Base-by-base conservation (phyloP, 305 asterid species). In the Andrographis paniculata region DNA sequence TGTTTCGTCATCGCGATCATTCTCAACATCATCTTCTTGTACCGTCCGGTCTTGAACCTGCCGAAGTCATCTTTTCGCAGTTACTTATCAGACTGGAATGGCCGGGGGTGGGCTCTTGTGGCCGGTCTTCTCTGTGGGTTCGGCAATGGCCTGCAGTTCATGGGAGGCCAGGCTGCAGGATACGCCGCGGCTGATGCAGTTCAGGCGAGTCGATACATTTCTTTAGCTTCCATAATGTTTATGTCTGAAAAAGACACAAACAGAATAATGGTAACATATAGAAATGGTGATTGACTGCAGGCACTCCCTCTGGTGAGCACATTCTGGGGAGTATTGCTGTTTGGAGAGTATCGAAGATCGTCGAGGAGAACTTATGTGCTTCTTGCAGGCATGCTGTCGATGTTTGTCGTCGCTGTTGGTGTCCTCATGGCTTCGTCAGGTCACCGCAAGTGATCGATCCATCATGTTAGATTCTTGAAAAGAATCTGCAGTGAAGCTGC, bases 131-230 rank as follows among this genome's bases (percentile, higher is more conserved):
- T 80, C 47, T 80, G 91, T 33, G 85, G 85, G 14, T 80, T 80
- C 36, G 91, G 91, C 9, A 79, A 79, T 6, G 89, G 89, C 5
- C 89, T 79, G 21, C 89, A 79, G 69, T 79, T 79, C 47, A 73
- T 79, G 89, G 89, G 89, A 50, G 85, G 89, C n/a, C 85, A 79
- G 57, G 91, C 85, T 57, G 91, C 91, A 14, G 91, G 91, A 20
- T 80, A 80, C 37, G 91, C 85, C 27, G 91, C 91, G 45, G 91
- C 91, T 21, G 91, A 80, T 62, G 82, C 82, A 1, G 85, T 76
- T 40, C 91, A 76, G 84, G 89, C 73, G 21, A 58, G 63, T 55
- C 11, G 2, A 18, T 5, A 9, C 5, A 24, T 27, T n/a, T n/a
- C n/a, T n/a, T n/a, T n/a, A n/a, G n/a, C n/a, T n/a, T n/a, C n/a